phyloP scores from a whole-genome alignment of 129 eudicot genomes.

The Cynara cardunculus region DNA sequence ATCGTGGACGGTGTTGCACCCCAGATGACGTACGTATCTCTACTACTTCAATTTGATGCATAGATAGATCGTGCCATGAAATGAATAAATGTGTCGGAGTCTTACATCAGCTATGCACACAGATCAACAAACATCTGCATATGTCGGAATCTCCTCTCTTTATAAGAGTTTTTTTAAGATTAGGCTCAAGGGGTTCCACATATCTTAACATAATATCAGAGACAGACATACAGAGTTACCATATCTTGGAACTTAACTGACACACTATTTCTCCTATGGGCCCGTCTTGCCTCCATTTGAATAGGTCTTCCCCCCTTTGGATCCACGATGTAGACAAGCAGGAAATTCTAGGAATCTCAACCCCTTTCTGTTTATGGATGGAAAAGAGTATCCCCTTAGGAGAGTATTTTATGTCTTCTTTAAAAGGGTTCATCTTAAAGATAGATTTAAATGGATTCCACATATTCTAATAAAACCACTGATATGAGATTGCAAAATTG shows the following conservation, averaged over 20 bases:
- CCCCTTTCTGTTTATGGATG: no score
- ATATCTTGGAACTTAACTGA: not conserved
- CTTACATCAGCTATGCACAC: not conserved
- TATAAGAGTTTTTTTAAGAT: no score
- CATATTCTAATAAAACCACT: not conserved
- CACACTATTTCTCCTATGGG: not conserved
- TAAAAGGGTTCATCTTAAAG: not conserved
- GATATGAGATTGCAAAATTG: not conserved
- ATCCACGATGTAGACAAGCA: not conserved
- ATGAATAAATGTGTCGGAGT: not conserved
- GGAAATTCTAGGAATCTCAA: no score
- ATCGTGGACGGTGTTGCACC: slow-evolving; percentile 65
- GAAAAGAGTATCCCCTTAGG: no score
- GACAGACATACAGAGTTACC: not conserved
- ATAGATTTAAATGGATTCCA: not conserved
- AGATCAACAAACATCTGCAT: not conserved
- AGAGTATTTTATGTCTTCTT: no score
- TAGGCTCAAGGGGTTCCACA: no score
- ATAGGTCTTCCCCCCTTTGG: not conserved
- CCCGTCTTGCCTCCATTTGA: no score
- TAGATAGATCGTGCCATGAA: no score
- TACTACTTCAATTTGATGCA: not conserved
- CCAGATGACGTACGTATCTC: slow-evolving; percentile 36
- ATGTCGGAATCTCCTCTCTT: not conserved
- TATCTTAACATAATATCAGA: not conserved